A percentile compares a stretch with the other conserved stretches of the same genome.
Evolutionary conservation across 2,329 filamentous ascomycete genomes (phyloP).

Genomic region (Geosmithia putterillii): DNA sequence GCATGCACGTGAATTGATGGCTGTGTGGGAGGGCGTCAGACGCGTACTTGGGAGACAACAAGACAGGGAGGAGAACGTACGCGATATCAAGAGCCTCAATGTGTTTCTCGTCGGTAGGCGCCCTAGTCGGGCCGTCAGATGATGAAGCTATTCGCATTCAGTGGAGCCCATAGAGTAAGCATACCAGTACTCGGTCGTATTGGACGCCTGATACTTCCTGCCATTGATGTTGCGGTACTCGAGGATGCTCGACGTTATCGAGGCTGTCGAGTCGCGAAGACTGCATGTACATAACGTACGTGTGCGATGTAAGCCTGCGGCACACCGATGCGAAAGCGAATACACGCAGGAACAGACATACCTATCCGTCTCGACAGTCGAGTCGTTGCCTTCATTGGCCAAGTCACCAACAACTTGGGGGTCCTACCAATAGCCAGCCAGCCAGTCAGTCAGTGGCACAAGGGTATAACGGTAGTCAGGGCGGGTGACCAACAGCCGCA

Average conservation of each 20-base stretch:
- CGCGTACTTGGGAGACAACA: neutral
- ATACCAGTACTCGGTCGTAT: slow-evolving; percentile 8
- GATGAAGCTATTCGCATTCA: too few relatives aligned
- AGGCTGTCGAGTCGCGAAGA: slow-evolving; percentile 9
- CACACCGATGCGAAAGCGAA: too few relatives aligned
- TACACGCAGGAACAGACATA: neutral
- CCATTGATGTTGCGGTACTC: slow-evolving; percentile 15
- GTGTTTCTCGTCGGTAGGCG: slow-evolving; percentile 13
- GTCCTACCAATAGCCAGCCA: too few relatives aligned
- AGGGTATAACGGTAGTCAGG: too few relatives aligned
- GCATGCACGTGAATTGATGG: slow-evolving; percentile 11
- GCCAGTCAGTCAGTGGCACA: too few relatives aligned
- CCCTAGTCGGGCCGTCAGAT: slow-evolving; percentile 8
- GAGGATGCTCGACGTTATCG: slow-evolving; percentile 13
- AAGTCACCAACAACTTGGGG: neutral
- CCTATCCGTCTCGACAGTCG: neutral
- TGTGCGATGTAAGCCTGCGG: too few relatives aligned
- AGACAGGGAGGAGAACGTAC: slow-evolving; percentile 3
- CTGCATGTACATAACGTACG: too few relatives aligned
- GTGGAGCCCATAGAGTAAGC: too few relatives aligned
- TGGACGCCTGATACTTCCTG: slow-evolving; percentile 14
- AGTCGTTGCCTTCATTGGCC: neutral
- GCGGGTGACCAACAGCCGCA: too few relatives aligned
- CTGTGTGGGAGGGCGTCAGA: slow-evolving; percentile 1
- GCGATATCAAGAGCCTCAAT: slow-evolving; percentile 12